A percentile compares a stretch with the other conserved stretches of the same genome.
Evolutionary conservation across 192 early-diverging fungal species (phyloP).

Genomic region (Backusella westeae): DNA sequence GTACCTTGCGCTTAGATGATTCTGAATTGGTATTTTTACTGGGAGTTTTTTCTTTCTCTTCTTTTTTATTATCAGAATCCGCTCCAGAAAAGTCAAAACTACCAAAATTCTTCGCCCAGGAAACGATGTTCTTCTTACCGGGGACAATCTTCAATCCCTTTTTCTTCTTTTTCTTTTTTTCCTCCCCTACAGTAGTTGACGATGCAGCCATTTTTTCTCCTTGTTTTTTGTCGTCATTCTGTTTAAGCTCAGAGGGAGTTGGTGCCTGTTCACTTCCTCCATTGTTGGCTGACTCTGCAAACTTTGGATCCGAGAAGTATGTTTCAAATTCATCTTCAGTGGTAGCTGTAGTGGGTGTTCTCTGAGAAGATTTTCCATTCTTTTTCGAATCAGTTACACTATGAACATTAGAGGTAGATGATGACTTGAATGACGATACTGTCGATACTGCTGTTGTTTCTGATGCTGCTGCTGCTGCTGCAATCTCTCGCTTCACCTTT

Average conservation of each 20-base stretch:
- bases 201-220: neutral
- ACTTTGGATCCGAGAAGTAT: constrained; percentile 26
- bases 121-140: neutral
- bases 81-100: constrained; percentile 5
- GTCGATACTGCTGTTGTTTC: neutral
- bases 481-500: neutral
- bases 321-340: constrained; percentile 32
- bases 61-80: neutral
- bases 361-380: neutral
- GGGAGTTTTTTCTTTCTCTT: neutral
- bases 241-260: neutral
- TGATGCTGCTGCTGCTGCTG: neutral
- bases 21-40: neutral
- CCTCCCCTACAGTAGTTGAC: neutral
- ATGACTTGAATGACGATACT: neutral
- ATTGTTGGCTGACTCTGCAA: neutral
- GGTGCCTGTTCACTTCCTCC: neutral
- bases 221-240: neutral
- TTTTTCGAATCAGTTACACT: neutral
- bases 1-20: neutral
- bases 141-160: neutral
- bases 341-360: neutral
- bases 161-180: constrained; percentile 1
- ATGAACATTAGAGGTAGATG: neutral
- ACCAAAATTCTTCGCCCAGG: constrained; percentile 27